Conservation (phyloP, 192 early-diverging fungal species). For the Entomortierella parvispora region DNA sequence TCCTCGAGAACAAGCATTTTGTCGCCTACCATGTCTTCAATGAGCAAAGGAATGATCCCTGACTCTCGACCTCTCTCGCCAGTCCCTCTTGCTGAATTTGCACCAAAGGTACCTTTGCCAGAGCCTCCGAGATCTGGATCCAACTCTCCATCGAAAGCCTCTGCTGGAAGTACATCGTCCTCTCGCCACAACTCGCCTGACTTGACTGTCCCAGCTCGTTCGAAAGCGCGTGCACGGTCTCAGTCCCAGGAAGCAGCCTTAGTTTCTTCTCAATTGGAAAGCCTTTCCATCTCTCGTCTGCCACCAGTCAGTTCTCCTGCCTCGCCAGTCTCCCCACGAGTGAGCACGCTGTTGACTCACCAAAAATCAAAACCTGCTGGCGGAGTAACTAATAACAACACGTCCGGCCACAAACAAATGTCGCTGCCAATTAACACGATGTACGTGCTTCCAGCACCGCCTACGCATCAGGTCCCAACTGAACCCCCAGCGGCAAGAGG, state of each 20-base stretch:
- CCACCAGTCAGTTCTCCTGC: slow-evolving; percentile 3
- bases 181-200: slow-evolving; percentile 27
- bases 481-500: slow-evolving; percentile 13
- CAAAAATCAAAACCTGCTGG: not conserved
- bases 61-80: slow-evolving; percentile 26
- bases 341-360: slow-evolving; percentile 5
- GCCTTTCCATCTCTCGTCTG: not conserved
- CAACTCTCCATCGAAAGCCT: slow-evolving; percentile 13
- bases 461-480: slow-evolving; percentile 22
- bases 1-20: slow-evolving; percentile 17
- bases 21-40: not conserved
- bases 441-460: slow-evolving; percentile 37
- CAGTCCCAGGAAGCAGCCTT: slow-evolving; percentile 31
- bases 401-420: slow-evolving; percentile 8
- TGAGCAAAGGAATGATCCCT: not conserved
- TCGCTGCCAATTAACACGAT: slow-evolving; percentile 41
- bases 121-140: slow-evolving; percentile 28
- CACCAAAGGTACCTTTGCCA: slow-evolving; percentile 37
- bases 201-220: slow-evolving; percentile 23
- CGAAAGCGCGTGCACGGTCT: slow-evolving; percentile 18
- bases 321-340: slow-evolving; percentile 30
- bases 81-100: slow-evolving; percentile 14
- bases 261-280: slow-evolving; percentile 9
- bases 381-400: not conserved
- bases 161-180: not conserved